Base-by-base conservation (phyloP, 352 stramenopile genomes). In the Lagenidium giganteum region DNA sequence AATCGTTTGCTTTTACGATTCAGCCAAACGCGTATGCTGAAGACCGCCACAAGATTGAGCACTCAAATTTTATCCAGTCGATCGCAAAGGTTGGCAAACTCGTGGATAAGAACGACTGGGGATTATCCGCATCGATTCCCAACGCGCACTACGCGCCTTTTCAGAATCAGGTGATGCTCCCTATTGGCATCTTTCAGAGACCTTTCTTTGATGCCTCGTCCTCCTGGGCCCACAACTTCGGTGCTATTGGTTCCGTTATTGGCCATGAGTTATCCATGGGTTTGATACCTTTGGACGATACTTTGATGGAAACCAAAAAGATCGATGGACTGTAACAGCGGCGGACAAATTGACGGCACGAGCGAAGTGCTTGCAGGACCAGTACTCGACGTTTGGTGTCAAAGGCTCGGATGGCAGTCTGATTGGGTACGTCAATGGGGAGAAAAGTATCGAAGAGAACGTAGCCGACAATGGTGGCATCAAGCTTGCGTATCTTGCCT, bases 201-300 rank as follows among this genome's bases (percentile, higher is more conserved):
- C 91, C 91, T 8, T 96, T 98, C 44, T 98, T 95, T 52, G 69
- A 92, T 20, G 61, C 56, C 25, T 57, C 71, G 16, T 67, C 58
- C 6, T 62, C 88, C 43, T 62, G 82, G 34, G 83, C 85, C 13
- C 78, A 92, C 18, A 96, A 96, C 45, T 97, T 93, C 54, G 90
- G 90, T 6, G 69, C 78, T 0, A 92, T 98, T 48, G 87, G 88
- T 17, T 74, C 87, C 12, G 75, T 98, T 14, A 87, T 96, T 6
- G 93, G 87, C 1, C 93, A 98, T 53, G 93, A 97, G 62, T 98
- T 54, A 96, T 83, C 6, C 93, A 98, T 44, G 93, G 88, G 2
- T 97, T 97, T 47, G 93, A 97, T 54, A 85, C 90, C 46, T 80
- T 89, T 47, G 93, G 91, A 29, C 66, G 76, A 5, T 83, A 96